Evolutionary conservation across 768 basidiomycete genomes (phyloP), one percentile per base, ranked within the genome.

Genomic region (Tylopilus felleus): DNA sequence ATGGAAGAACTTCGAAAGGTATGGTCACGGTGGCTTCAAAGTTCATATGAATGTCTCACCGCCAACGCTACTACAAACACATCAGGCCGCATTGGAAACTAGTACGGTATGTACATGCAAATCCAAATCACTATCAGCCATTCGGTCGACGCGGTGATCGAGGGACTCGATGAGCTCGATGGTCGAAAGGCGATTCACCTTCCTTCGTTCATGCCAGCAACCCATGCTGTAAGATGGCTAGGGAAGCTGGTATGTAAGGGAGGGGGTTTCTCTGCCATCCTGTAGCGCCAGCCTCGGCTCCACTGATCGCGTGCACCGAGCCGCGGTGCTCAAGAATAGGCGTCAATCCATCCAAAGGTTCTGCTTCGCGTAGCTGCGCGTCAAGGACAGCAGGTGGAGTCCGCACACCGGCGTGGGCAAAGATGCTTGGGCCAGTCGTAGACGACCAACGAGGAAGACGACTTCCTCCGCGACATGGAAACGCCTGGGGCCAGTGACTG

Each of bases 171-270:
- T 27, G 25, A 27, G 3, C 25, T 27, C 25, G 25, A 27, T 27
- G 3, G 25, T 27, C 3, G 25, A 27, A 27, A 27, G 25, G 25
- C 25, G 7, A 7, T 27, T 27, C 7, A 7, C 25, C 25, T 27
- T 27, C 25, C 25, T 4, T 27, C 7, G 25, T 27, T 27, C 25
- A 27, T 5, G 94, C 94, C 58, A 98, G 75, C 57, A 93, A 73
- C 19, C 90, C 90, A 69, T 97, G 97, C 72, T 97, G 95, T 17
- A 90, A 64, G 61, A 98, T 97, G 63, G 98, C 83, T 59, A 88
- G 5, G 96, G 96, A 27, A 98, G 74, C 63, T 88, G 84, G 21
- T 84, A 85, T 58, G 82, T 71, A 58, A 91, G 68, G 13, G 88
- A 86, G 2, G 83, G 84, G 80, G 75, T 62, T 83, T 83, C 67